Base-by-base conservation (phyloP, 2,329 filamentous ascomycete genomes). In the Chalaropsis thielavioides region DNA sequence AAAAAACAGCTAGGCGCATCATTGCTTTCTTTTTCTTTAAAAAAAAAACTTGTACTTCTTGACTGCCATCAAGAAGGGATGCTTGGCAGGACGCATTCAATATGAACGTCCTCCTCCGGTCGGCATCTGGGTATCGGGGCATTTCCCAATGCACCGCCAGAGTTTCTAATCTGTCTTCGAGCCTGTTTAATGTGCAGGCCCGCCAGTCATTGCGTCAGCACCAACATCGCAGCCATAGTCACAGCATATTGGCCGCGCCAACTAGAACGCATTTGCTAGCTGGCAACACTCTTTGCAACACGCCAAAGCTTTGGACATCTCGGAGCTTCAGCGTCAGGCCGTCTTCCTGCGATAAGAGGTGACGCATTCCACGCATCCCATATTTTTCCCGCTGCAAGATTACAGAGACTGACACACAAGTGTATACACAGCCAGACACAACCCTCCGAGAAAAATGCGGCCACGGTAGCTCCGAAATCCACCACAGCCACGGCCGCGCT, bases 41-140 rank as follows among this genome's bases (percentile, higher is more conserved):
- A 38, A 58, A 58, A 58, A 58, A 35, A 38, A 31, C 31, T 38
- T 38, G 6, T 17, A 10, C 27, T 58, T 35, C 54, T 19, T 38
- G 17, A 31, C 27, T 38, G 15, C 54, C 27, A 35, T 38, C 54
- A 35, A 31, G 54, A 35, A 58, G 54, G 15, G 54, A 58, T 58
- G 54, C 54, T 38, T 15, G 54, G 54, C 31, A 58, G 27, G 54
- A 58, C 54, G 31, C 24, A 58, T 31, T 35, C 54, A 58, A 58
- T 27, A 67, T 67, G 62, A 67, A 64, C 59, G 62, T 64, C 49
- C 58, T 67, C 60, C 62, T 67, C 41, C 62, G 62, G 44, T 49
- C 65, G 59, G 49, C 59, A 17, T 19, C 49, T 38, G 24, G 35
- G n/a, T 27, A 31, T 56, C 62, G 62, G 38, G 58, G 54, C 17